A percentile compares a stretch with the other conserved stretches of the same genome.
phyloP scores from a whole-genome alignment of 2,329 filamentous ascomycete species.

The Cryoendolithus antarcticus region DNA sequence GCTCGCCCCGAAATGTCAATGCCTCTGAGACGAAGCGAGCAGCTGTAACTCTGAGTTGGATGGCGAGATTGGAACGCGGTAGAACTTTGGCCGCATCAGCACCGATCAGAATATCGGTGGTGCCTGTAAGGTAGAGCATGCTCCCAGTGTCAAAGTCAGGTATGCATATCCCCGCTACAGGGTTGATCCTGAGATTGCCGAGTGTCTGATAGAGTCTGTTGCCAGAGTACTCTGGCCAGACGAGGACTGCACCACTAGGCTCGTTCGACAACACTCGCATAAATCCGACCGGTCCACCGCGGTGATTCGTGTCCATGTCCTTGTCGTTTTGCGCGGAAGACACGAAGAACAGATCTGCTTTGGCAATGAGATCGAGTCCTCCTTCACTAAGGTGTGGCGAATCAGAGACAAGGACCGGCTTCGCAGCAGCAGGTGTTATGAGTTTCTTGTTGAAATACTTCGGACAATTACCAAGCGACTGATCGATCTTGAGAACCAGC shows the following conservation, averaged over 20 bases:
- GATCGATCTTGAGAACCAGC: constrained; percentile 56
- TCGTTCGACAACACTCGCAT: constrained; percentile 53
- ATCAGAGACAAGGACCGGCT: constrained; percentile 40
- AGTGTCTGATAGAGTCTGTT: constrained; percentile 76
- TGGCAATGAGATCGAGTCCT: constrained; percentile 47
- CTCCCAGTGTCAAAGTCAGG: constrained; percentile 63
- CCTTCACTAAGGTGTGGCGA: constrained; percentile 37
- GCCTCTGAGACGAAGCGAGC: constrained; percentile 52
- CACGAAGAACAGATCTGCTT: constrained; percentile 67
- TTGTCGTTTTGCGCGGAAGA: constrained; percentile 48
- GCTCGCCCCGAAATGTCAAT: constrained; percentile 53
- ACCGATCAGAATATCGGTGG: constrained; percentile 53
- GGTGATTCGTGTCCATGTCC: constrained; percentile 75
- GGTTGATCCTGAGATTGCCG: constrained; percentile 59
- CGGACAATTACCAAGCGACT: constrained; percentile 68
- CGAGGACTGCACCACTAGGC: constrained; percentile 36
- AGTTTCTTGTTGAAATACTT: constrained; percentile 73
- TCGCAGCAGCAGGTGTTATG: constrained; percentile 43
- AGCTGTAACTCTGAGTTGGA: constrained; percentile 52
- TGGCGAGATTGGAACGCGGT: constrained; percentile 58
- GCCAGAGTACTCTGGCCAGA: constrained; percentile 76
- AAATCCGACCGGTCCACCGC: constrained; percentile 65
- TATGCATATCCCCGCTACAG: constrained; percentile 56
- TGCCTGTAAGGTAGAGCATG: constrained; percentile 63
- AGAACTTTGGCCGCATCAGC: constrained; percentile 50